A percentile compares a stretch with the other conserved stretches of the same genome.
Conservation (phyloP, 169 alveolate genomes). For the Plasmodium relictum region DNA sequence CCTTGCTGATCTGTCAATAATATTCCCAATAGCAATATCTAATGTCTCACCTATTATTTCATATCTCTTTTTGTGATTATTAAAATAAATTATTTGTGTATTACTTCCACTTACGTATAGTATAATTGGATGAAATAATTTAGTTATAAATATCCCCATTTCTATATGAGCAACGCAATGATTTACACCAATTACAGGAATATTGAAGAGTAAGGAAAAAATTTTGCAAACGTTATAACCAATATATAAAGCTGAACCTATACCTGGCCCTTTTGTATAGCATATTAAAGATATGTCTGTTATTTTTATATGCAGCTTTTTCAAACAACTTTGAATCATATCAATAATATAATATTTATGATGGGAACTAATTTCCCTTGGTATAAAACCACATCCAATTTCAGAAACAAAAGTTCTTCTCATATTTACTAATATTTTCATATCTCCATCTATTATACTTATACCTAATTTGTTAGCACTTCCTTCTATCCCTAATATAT, state of each 20-base stretch:
- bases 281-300: conserved; percentile 91
- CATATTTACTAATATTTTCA: conserved; percentile 96
- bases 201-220: conserved; percentile 92
- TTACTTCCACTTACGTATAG: conserved; percentile 99
- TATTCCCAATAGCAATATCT: conserved; percentile 99
- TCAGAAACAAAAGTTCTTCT: conserved; percentile 97
- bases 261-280: conserved; percentile 99
- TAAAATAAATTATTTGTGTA: conserved; percentile 95
- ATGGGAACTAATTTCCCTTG: conserved; percentile 97
- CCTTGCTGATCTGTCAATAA: conserved; percentile 98
- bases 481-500: conserved; percentile 97
- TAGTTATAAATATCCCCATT: conserved; percentile 98
- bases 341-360: conserved; percentile 94
- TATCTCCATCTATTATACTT: conserved; percentile 95
- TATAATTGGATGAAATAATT: conserved; percentile 95
- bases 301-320: conserved; percentile 90
- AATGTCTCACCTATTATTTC: conserved; percentile 98
- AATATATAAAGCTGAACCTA: conserved; percentile 98
- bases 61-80: conserved; percentile 89
- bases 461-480: conserved; percentile 99
- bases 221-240: conserved; percentile 98
- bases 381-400: conserved; percentile 98
- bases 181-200: conserved; percentile 98
- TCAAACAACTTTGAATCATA: conserved; percentile 92
- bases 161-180: conserved; percentile 99